These are phyloP conservation scores for Globisporangium lucens DNA, from an alignment of 352 stramenopile genomes.

Conservation along the genomic window DNA sequence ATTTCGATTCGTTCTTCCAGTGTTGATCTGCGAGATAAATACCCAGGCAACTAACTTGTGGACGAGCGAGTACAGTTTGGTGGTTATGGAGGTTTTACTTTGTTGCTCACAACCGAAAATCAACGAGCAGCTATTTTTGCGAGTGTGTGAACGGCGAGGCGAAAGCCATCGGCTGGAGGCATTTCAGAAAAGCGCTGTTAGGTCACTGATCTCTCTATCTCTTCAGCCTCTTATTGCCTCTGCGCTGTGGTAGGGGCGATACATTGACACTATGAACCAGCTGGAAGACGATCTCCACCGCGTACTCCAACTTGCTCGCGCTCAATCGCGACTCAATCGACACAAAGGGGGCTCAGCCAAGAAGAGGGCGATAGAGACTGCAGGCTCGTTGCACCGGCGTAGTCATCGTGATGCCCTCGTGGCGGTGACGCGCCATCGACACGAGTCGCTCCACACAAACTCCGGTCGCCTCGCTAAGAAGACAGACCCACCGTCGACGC, in stretches of 20 bases:
- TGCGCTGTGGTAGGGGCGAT: not conserved
- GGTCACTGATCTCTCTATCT: not conserved
- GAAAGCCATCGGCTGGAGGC: not conserved
- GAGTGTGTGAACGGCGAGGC: not conserved
- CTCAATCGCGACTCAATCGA: slow-evolving; percentile 6
- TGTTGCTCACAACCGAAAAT: no score
- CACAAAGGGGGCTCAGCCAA: not conserved
- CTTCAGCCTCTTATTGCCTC: not conserved
- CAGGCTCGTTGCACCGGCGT: not conserved
- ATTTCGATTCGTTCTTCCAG: no score
- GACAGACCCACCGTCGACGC: slow-evolving; percentile 6
- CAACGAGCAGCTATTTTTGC: not conserved
- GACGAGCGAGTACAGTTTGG: no score
- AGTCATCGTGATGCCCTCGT: not conserved
- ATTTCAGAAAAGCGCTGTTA: not conserved
- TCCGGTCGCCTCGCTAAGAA: not conserved
- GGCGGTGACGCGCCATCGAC: slow-evolving; percentile 29
- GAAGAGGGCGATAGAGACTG: not conserved
- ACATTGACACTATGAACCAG: slow-evolving; percentile 7
- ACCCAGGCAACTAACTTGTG: no score
- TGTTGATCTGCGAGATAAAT: no score
- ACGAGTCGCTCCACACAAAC: slow-evolving; percentile 11
- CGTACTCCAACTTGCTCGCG: slow-evolving; percentile 42
- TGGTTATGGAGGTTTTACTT: no score
- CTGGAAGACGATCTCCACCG: slow-evolving; percentile 55